A percentile compares a stretch with the other conserved stretches of the same genome.
Evolutionary conservation across 2,329 filamentous ascomycete genomes (phyloP).

Genomic region (Trichoderma sp.): DNA sequence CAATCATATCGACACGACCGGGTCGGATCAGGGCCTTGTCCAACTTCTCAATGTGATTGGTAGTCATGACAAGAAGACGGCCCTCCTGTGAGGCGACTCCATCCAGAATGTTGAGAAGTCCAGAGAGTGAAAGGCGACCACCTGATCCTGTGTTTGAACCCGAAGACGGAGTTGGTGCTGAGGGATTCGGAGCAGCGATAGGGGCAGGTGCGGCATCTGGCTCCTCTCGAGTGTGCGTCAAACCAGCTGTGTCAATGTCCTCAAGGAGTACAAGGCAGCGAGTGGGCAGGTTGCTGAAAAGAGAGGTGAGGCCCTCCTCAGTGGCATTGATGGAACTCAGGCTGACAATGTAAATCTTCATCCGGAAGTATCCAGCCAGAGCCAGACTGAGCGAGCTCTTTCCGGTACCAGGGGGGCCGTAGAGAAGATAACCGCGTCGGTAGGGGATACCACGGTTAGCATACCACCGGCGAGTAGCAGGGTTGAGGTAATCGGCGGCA

Average conservation of each 20-base stretch:
- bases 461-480: conserved; percentile 73
- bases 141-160: conserved; percentile 13
- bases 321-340: conserved; percentile 63
- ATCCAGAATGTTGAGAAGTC: conserved; percentile 79
- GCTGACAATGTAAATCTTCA: conserved; percentile 72
- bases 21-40: conserved; percentile 64
- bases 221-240: conserved; percentile 60
- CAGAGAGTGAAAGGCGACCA: conserved; percentile 66
- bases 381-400: conserved; percentile 74
- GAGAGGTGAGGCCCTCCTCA: conserved; percentile 63
- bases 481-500: conserved; percentile 63
- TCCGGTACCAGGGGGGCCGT: conserved; percentile 79
- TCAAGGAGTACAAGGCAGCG: conserved; percentile 74
- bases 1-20: conserved; percentile 61
- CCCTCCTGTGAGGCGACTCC: conserved; percentile 67
- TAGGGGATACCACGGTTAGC: conserved; percentile 82
- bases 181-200: conserved; percentile 6
- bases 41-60: conserved; percentile 63
- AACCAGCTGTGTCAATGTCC: conserved; percentile 72
- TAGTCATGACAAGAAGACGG: conserved; percentile 65
- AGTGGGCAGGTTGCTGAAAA: conserved; percentile 68
- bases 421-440: conserved; percentile 77
- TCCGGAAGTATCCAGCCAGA: conserved; percentile 67
- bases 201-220: conserved; percentile 22
- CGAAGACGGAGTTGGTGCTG: neutral